Base-by-base conservation (phyloP, 2,329 filamentous ascomycete species). In the Xylariomycetidae sp. region DNA sequence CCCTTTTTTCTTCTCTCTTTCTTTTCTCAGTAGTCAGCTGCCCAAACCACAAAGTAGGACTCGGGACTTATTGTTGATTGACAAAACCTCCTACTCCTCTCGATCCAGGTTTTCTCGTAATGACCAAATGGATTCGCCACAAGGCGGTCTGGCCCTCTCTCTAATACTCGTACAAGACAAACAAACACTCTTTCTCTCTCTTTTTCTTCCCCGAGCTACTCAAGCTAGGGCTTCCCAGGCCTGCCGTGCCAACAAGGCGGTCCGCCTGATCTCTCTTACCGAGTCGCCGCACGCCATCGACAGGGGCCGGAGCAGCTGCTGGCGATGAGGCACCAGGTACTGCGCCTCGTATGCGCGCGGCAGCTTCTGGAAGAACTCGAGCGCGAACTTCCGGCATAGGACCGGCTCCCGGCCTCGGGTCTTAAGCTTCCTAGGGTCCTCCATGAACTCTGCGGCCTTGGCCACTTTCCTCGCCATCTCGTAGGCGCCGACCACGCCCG, bases 261-360 rank as follows among this genome's bases (percentile, higher is more conserved):
- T 61, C 35, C 60, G 66, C 29, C 75, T 62, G 27, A 77, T 62
- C 39, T 73, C 71, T 27, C 75, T 60, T 7, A 74, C 67, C 5
- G 58, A 53, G 42, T 78, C 72, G 2, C 74, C 74, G 31, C 72
- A 74, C 2, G 72, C 72, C 7, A 59, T 45, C 2, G 67, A 64
- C 38, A 79, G 47, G 32, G 72, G 63, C 4, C 68, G 59, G 38
- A 67, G 59, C 27, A 75, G 61, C 33, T 56, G 57, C 17, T 61
- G 61, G 27, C 63, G 62, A 42, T 67, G 61, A 0, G 66, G 57
- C 30, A 72, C 44, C 14, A 77, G 48, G 29, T 67, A 53, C 5
- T 63, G 56, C 9, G 67, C 58, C 37, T 76, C 73, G 42, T 69
- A 73, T 42, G 63, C 61, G 13, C 47, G 49, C 3, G 74, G 70